A percentile compares a stretch with the other conserved stretches of the same genome.
phyloP scores from a whole-genome alignment of 768 basidiomycete genomes.

The Tylopilus sp. region DNA sequence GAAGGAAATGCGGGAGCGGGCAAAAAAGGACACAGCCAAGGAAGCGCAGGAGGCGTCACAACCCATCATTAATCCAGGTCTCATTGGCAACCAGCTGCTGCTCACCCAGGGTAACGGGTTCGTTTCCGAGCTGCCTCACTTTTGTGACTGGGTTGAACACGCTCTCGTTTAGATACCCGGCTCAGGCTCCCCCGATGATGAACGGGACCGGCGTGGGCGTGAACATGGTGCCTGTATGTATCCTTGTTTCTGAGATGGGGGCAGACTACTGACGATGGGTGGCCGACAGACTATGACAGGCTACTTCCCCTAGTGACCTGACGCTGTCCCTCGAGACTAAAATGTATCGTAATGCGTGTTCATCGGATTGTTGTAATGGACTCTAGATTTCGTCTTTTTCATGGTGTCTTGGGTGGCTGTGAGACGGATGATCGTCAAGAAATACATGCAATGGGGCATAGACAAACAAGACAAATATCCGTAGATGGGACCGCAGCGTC shows the following conservation, averaged over 20 bases:
- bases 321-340: conserved; percentile 4
- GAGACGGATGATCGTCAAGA: conserved; percentile 10
- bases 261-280: conserved; percentile 8
- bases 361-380: conserved; percentile 27
- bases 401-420: neutral
- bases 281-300: conserved; percentile 57
- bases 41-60: conserved; percentile 85
- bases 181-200: conserved; percentile 56
- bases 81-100: conserved; percentile 44
- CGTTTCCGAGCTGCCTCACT: conserved; percentile 3
- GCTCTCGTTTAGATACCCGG: conserved; percentile 44
- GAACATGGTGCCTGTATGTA: conserved; percentile 60
- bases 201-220: conserved; percentile 50
- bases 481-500: neutral
- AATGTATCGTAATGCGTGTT: conserved; percentile 27
- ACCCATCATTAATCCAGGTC: conserved; percentile 85
- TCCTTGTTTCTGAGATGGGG: neutral
- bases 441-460: conserved; percentile 7
- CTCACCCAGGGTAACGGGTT: conserved; percentile 74
- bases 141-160: conserved; percentile 1
- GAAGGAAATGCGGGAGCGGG: conserved; percentile 85
- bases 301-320: conserved; percentile 34
- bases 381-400: conserved; percentile 5
- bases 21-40: conserved; percentile 84
- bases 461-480: neutral